These are phyloP conservation scores for Diaporthe batatas DNA, from an alignment of 2,329 filamentous ascomycete genomes.

Conservation along the genomic window DNA sequence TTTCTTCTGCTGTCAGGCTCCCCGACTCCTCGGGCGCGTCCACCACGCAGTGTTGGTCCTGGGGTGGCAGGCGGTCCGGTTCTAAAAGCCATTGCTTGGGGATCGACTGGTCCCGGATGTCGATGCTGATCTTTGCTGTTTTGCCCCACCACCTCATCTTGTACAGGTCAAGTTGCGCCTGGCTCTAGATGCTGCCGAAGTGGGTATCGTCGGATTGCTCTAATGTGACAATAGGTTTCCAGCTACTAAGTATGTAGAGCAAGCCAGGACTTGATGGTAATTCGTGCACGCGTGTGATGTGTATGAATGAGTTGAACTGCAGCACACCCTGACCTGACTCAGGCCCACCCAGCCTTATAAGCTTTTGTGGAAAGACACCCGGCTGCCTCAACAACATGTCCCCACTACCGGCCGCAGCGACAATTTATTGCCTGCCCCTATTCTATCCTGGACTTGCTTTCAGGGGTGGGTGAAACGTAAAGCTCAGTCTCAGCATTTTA, in stretches of 20 bases:
- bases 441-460: background rate
- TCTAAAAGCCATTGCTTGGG: constrained; percentile 53
- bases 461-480: background rate
- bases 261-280: background rate
- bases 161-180: background rate
- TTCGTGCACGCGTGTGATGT: background rate
- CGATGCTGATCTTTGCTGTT: constrained; percentile 50
- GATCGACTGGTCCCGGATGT: constrained; percentile 52
- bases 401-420: constrained; percentile 18
- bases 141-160: constrained; percentile 47
- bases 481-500: background rate
- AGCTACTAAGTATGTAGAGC: background rate
- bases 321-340: background rate
- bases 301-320: background rate
- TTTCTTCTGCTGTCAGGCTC: constrained; percentile 51
- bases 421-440: background rate
- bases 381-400: constrained; percentile 8
- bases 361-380: background rate
- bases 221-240: background rate
- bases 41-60: constrained; percentile 46
- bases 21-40: constrained; percentile 48
- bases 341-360: background rate
- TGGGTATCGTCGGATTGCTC: background rate
- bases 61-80: constrained; percentile 46
- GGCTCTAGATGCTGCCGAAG: too few species aligned